Evolutionary conservation across 2,329 filamentous ascomycete genomes (phyloP), one percentile per base, ranked within the genome.

Genomic region (Trichoderma simmonsii): DNA sequence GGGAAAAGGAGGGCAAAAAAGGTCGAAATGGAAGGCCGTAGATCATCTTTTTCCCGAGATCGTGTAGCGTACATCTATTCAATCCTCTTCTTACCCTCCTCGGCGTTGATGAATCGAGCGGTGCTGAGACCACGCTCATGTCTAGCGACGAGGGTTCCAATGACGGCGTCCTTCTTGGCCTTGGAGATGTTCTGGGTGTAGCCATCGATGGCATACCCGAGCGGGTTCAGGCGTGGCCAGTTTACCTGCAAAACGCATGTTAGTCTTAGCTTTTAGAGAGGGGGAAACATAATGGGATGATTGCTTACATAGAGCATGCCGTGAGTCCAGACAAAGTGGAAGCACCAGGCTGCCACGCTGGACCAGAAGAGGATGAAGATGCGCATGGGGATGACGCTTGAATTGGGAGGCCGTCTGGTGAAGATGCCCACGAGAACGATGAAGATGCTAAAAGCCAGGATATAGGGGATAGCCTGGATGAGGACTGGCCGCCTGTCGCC

Each of bases 81-180:
- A 79, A 97, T 97, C 80, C 96, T 93, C 88, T 98, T 99, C 88
- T 99, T 99, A 68, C 96, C 96, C 83, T 99, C 96, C 81, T 99
- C 96, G 70, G 97, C 89, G 76, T 92, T 96, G 36, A 93, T 88
- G 76, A 97, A 91, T 73, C 93, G 87, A 57, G 92, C 91, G 75
- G 93, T 93, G 83, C 94, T 97, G 74, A 93, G 88, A 3, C 94
- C 94, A 18, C 95, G 87, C 82, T 97, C 93, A 79, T 97, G 94
- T 62, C 85, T 85, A 32, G 88, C 86, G 26, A 84, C 80, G 73
- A 97, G 88, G 15, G 88, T 84, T 3, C 96, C 96, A 62, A 98
- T 87, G 21, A 99, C 81, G 72, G 90, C 89, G 79, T 97, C 93
- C 79, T 96, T 94, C 75, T 91, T 87, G 14, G 95, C 94, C 79